phyloP scores from a whole-genome alignment of 73 alveolate species.

The Paraurostyla sp. region DNA sequence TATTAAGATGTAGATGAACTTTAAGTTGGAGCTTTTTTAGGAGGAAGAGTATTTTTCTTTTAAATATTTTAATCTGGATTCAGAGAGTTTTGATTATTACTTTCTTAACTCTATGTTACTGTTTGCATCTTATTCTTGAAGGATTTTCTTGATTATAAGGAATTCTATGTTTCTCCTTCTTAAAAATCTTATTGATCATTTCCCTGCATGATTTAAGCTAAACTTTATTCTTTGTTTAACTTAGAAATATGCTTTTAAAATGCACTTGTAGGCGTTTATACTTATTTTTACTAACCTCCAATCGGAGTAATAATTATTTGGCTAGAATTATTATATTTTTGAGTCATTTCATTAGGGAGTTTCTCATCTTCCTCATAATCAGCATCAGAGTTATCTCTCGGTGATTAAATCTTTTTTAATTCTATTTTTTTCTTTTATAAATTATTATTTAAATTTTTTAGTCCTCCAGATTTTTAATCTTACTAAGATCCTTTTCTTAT shows the following conservation, averaged over 20 bases:
- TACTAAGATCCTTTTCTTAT: no score
- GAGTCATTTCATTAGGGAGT: background rate
- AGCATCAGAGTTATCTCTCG: background rate
- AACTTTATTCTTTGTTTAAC: background rate
- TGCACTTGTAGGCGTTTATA: background rate
- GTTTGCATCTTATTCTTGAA: background rate
- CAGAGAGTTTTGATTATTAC: no score
- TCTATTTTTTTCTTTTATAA: background rate
- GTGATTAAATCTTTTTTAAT: no score
- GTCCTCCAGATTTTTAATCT: no score
- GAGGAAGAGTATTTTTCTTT: background rate
- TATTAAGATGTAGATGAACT: no score
- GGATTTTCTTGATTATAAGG: background rate
- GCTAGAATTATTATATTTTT: background rate
- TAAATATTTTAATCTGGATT: no score
- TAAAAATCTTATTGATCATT: background rate
- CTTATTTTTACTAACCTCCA: background rate
- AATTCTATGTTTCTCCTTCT: background rate
- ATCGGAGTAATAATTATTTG: slow-evolving; percentile 15
- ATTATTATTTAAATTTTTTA: no score
- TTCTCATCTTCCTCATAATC: background rate
- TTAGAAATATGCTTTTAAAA: background rate
- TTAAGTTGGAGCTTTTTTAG: no score
- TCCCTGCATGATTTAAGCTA: slow-evolving; percentile 18
- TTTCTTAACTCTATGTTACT: no score